These are phyloP conservation scores for Penicillium sp. DNA, from an alignment of 2,329 filamentous ascomycete genomes.

Conservation along the genomic window DNA sequence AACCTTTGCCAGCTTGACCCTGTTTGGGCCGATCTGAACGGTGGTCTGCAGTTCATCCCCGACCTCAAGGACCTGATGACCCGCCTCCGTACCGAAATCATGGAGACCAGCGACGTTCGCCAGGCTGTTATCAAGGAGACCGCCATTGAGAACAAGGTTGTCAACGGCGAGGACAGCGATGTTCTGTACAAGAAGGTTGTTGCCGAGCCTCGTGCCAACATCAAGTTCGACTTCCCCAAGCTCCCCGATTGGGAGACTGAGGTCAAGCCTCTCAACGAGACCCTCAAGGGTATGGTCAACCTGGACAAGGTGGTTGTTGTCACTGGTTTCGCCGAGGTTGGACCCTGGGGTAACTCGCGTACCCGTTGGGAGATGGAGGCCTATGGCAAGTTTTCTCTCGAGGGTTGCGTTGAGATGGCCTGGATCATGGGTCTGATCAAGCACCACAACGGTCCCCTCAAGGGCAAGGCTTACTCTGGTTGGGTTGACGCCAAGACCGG, in stretches of 20 bases:
- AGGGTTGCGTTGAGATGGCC: constrained; percentile 98
- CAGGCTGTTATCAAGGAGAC: constrained; percentile 94
- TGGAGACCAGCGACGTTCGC: constrained; percentile 91
- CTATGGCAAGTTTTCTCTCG: constrained; percentile 91
- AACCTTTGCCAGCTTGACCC: constrained; percentile 95
- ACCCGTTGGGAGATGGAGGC: constrained; percentile 99
- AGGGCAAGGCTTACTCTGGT: constrained; percentile 93
- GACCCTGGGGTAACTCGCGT: constrained; percentile 95
- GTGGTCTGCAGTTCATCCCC: constrained; percentile 94
- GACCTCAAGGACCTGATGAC: constrained; percentile 95
- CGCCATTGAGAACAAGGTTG: constrained; percentile 92
- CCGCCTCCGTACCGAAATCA: constrained; percentile 88
- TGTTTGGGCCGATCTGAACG: constrained; percentile 96
- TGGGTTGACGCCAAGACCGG: constrained; percentile 94
- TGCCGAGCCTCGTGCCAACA: constrained; percentile 91
- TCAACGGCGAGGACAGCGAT: constrained; percentile 92
- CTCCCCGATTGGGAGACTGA: constrained; percentile 91
- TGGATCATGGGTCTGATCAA: constrained; percentile 99
- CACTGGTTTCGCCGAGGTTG: constrained; percentile 83
- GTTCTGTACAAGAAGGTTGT: constrained; percentile 92
- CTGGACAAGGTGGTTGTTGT: constrained; percentile 97
- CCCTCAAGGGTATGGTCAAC: constrained; percentile 97
- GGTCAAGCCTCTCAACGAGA: constrained; percentile 81
- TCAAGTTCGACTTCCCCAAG: constrained; percentile 94
- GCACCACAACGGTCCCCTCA: constrained; percentile 94